Evolutionary conservation across 2,329 filamentous ascomycete species (phyloP), one percentile per base, ranked within the genome.

Genomic region (Coniochaeta hoffmannii): DNA sequence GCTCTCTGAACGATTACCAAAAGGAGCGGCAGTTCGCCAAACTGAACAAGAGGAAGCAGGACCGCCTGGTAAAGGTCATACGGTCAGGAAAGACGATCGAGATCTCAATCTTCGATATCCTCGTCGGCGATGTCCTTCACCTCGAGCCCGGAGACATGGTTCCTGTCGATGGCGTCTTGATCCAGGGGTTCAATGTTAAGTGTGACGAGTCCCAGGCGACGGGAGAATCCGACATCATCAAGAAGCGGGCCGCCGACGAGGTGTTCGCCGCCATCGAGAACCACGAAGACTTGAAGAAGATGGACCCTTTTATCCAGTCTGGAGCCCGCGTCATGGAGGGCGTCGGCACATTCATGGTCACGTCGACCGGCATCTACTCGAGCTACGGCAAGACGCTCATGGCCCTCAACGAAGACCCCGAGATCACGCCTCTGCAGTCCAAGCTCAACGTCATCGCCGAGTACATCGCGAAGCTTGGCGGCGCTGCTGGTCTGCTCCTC

Each of bases 251-350:
- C 6, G 85, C 77, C 38, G 85, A 89, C 51, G 85, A 89, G 24
- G 88, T 89, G 19, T 87, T 78, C 64, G 76, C 77, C 19, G 86
- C 86, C 26, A 88, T 91, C 62, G 82, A 88, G 62, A 83, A 81
- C 59, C 76, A 82, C 61, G 80, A 86, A 41, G 76, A 76, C 49
- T 75, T 86, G 24, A 86, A 82, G 73, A 90, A 90, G 69, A 79
- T 90, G 70, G 88, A 92, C 60, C 88, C 88, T 0, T 90, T 92
- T 62, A 89, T 97, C 63, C 89, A 96, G 62, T 96, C 91, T 30
- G 92, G 88, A 31, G 80, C 85, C 53, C 87, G 87, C 59, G 86
- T 90, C 56, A 86, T 90, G 71, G 87, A 90, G 66, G 88, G 88
- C 46, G 81, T 90, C 9, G 88, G 88, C 12, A 89, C 85, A 1